Evolutionary conservation across 495 filamentous ascomycete genomes (phyloP).

Genomic region (Chaetomidium leptoderma): DNA sequence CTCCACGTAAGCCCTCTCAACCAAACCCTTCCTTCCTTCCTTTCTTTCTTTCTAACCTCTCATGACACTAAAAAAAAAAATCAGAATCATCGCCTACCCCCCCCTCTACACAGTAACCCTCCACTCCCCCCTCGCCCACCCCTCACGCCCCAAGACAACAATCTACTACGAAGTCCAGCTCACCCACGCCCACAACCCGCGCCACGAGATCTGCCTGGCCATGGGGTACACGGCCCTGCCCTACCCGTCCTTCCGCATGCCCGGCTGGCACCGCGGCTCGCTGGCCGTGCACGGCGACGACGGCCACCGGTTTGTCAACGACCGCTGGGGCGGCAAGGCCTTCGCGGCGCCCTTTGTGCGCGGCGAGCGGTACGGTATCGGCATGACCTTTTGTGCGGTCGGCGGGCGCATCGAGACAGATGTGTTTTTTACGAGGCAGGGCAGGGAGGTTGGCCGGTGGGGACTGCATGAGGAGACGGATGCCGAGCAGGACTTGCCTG

Average conservation of each 20-base stretch:
- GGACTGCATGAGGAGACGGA: slow-evolving; percentile 82
- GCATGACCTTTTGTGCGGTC: slow-evolving; percentile 60
- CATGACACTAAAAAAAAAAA: no score
- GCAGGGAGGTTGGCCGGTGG: slow-evolving; percentile 63
- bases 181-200: slow-evolving; percentile 29
- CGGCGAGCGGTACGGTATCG: slow-evolving; percentile 51
- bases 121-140: slow-evolving; percentile 58
- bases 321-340: slow-evolving; percentile 73
- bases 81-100: slow-evolving; percentile 59
- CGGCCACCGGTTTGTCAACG: slow-evolving; percentile 81
- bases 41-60: not conserved
- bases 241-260: slow-evolving; percentile 81
- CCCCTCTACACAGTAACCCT: slow-evolving; percentile 68
- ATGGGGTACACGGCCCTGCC: slow-evolving; percentile 77
- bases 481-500: slow-evolving; percentile 54
- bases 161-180: slow-evolving; percentile 80
- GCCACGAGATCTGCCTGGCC: slow-evolving; percentile 58
- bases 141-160: slow-evolving; percentile 50
- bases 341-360: slow-evolving; percentile 53
- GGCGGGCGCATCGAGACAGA: slow-evolving; percentile 48
- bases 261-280: slow-evolving; percentile 84
- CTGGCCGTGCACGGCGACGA: slow-evolving; percentile 90
- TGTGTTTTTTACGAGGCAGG: slow-evolving; percentile 77
- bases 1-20: slow-evolving; percentile 31
- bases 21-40: not conserved